Conservation (phyloP, 495 filamentous ascomycete genomes). For the Podospora didyma region DNA sequence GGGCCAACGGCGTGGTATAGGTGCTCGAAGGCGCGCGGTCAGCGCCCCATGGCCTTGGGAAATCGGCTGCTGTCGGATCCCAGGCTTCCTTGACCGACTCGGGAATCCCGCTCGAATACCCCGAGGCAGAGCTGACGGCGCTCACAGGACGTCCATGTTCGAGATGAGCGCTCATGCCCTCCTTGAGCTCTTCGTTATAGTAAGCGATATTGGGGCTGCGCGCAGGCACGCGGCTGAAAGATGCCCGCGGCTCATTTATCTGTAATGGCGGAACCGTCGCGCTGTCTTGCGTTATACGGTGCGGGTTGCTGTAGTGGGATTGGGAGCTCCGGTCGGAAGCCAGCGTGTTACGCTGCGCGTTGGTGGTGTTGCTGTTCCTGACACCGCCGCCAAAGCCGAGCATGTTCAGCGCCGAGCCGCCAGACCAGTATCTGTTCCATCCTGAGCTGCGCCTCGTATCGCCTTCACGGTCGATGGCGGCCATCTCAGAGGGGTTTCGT, state of each 20-base stretch:
- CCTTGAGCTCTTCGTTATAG: conserved; percentile 42
- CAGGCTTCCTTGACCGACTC: conserved; percentile 50
- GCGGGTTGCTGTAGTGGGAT: conserved; percentile 50
- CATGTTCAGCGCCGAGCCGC: conserved; percentile 49
- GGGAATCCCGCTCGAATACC: conserved; percentile 56
- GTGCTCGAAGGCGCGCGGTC: conserved; percentile 56
- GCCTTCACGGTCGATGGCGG: conserved; percentile 18
- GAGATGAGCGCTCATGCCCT: conserved; percentile 61
- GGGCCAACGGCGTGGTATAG: conserved; percentile 50
- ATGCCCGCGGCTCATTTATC: conserved; percentile 43
- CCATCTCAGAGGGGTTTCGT: conserved; percentile 22
- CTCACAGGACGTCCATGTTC: conserved; percentile 51
- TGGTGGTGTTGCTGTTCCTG: conserved; percentile 11
- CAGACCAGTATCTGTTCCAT: conserved; percentile 60
- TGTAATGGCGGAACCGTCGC: conserved; percentile 51
- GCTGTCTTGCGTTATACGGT: conserved; percentile 50
- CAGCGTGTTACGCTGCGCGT: conserved; percentile 40
- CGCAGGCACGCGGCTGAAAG: conserved; percentile 56
- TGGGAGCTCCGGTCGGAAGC: conserved; percentile 46
- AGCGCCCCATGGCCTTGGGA: conserved; percentile 39
- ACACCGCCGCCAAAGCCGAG: conserved; percentile 41
- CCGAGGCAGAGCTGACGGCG: conserved; percentile 48
- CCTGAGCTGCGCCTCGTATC: conserved; percentile 51
- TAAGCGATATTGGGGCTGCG: conserved; percentile 65
- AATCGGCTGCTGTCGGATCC: conserved; percentile 38